Conservation (phyloP, 1,139 yeast genomes). For the Yamadazyma atlantica region DNA sequence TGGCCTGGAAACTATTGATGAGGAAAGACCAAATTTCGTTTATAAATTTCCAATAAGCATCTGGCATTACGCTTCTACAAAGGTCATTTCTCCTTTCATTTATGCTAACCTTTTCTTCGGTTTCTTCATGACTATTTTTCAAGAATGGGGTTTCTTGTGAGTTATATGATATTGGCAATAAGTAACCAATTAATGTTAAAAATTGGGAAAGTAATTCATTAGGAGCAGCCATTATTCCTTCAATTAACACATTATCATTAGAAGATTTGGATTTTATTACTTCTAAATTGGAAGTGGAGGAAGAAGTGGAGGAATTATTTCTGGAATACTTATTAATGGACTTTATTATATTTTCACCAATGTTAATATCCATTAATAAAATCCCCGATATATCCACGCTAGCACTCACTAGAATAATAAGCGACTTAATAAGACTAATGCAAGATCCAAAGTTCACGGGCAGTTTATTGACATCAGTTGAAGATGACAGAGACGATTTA, state of each 20-base stretch:
- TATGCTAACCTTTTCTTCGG: conserved; percentile 23
- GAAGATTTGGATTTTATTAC: conserved; percentile 12
- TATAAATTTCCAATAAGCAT: conserved; percentile 43
- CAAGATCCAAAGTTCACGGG: conserved; percentile 32
- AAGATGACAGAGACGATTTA: conserved; percentile 16
- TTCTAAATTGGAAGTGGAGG: conserved; percentile 9
- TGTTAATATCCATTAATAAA: conserved; percentile 37
- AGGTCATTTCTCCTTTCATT: conserved; percentile 29
- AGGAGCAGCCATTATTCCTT: conserved; percentile 74
- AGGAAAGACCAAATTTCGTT: conserved; percentile 58
- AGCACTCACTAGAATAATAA: conserved; percentile 36
- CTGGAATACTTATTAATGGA: conserved; percentile 43
- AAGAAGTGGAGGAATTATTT: not conserved
- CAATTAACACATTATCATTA: conserved; percentile 47
- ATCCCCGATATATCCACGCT: conserved; percentile 42
- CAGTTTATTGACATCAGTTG: conserved; percentile 17
- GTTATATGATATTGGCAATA: conserved; percentile 51
- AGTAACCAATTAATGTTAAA: conserved; percentile 54
- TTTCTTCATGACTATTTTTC: conserved; percentile 23
- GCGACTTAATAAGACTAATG: conserved; percentile 42
- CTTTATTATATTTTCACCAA: conserved; percentile 43
- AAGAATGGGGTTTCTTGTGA: conserved; percentile 33
- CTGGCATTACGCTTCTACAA: conserved; percentile 22
- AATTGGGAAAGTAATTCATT: conserved; percentile 60
- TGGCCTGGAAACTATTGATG: conserved; percentile 69